Base-by-base conservation (phyloP, 2,329 filamentous ascomycete genomes). In the Chrysosporium keratinophilum region DNA sequence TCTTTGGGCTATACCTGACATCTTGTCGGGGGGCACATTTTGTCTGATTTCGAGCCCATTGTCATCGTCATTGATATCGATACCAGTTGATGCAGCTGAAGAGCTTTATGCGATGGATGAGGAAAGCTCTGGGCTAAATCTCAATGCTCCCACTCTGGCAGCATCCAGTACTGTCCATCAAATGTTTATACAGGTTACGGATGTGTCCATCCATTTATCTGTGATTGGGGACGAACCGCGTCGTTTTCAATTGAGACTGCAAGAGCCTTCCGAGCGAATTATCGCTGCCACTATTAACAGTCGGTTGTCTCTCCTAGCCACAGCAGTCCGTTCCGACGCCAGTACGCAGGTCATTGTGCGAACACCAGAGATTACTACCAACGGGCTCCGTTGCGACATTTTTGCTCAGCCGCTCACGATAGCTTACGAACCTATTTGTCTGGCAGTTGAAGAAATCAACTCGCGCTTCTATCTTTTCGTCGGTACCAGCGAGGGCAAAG, bases 1-100 rank as follows among this genome's bases (percentile, higher is more conserved):
- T 35, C 63, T 77, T 58, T 77, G 74, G 73, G 65, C 67, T 34
- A 63, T 76, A 55, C 61, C 70, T 20, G 65, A 70, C 53, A 44
- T 59, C 43, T 54, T 54, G 48, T 64, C 59, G 46, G 65, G 58
- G 39, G 63, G 60, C 44, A 69, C 64, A 41, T 74, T 65, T 58
- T 67, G 71, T 35, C 59, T 77, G 28, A 65, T 70, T 12, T 71
- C 73, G 6, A 67, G 73, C 57, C 69, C 72, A 20, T 54, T 71
- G 52, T 68, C 67, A 23, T 70, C 71, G 5, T 61, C 67, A 5
- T 58, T 71, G 43, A 63, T 74, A 12, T 64, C 63, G 44, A 63
- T 71, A 23, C 66, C 72, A 19, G 60, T 67, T 11, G 64, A 68
- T 54, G 61, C 65, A 20, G 63, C 65, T 11, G 68, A 70, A 42